phyloP scores from a whole-genome alignment of 202 grass and related monocot species.

The Saccharum hybrid region DNA sequence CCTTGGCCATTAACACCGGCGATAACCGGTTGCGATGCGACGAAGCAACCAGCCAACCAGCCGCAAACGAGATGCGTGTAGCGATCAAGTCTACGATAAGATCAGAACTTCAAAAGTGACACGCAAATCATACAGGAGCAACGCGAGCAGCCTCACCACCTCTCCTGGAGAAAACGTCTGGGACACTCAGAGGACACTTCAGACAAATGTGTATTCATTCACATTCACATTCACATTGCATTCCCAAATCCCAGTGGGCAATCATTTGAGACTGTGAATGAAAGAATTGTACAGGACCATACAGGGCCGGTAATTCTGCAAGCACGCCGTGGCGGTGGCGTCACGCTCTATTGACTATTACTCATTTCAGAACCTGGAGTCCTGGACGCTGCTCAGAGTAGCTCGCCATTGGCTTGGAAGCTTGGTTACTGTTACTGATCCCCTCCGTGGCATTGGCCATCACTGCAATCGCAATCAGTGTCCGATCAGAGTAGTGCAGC shows the following conservation, averaged over 20 bases:
- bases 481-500: neutral
- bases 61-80: neutral
- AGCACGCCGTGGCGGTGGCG: neutral
- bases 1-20: neutral
- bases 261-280: neutral
- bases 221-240: neutral
- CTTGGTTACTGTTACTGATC: constrained; percentile 1
- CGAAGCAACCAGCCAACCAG: neutral
- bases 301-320: neutral
- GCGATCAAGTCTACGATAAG: neutral
- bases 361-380: neutral
- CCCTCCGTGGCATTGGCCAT: constrained; percentile 21
- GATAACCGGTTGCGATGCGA: neutral
- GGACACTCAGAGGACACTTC: neutral
- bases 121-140: neutral
- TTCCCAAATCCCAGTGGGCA: neutral
- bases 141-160: neutral
- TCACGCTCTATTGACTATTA: neutral
- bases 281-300: constrained; percentile 27
- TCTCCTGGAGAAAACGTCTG: neutral
- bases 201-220: neutral
- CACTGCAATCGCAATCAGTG: constrained; percentile 26
- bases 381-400: constrained; percentile 2
- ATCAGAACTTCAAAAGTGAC: neutral
- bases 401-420: neutral